These are phyloP conservation scores for Claviceps spartinae DNA, from an alignment of 2,329 filamentous ascomycete genomes.

Conservation along the genomic window DNA sequence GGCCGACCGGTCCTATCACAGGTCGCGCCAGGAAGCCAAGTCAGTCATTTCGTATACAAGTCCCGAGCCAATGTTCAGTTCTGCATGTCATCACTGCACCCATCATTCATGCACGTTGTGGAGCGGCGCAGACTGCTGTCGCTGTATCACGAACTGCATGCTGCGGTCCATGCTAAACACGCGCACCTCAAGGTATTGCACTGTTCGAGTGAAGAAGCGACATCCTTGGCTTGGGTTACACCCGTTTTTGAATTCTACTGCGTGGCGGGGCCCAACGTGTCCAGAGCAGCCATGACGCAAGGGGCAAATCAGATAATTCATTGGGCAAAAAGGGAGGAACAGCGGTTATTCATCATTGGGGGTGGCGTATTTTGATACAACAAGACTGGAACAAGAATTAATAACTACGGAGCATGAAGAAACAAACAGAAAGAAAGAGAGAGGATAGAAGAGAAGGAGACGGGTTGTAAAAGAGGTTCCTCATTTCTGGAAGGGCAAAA, in stretches of 20 bases:
- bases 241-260: conserved; percentile 90
- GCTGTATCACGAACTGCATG: conserved; percentile 74
- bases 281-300: conserved; percentile 56
- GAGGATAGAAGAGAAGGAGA: background rate
- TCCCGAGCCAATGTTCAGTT: conserved; percentile 92
- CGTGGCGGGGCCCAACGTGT: conserved; percentile 65
- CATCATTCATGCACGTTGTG: conserved; percentile 46
- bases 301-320: conserved; percentile 81
- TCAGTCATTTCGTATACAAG: conserved; percentile 94
- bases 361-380: conserved; percentile 61
- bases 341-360: conserved; percentile 90
- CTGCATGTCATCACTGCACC: conserved; percentile 70
- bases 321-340: conserved; percentile 86
- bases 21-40: conserved; percentile 63
- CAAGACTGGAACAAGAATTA: too few relatives aligned
- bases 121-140: conserved; percentile 62
- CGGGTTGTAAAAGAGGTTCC: too few relatives aligned
- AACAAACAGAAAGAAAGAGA: too few relatives aligned
- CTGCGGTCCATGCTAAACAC: conserved; percentile 71
- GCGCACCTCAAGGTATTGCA: conserved; percentile 80
- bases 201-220: conserved; percentile 57
- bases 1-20: conserved; percentile 62
- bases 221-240: conserved; percentile 81
- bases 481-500: background rate
- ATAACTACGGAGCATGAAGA: too few relatives aligned